Evolutionary conservation across 148 eudicot genomes (phyloP).

Genomic region (Spergularia bocconei): DNA sequence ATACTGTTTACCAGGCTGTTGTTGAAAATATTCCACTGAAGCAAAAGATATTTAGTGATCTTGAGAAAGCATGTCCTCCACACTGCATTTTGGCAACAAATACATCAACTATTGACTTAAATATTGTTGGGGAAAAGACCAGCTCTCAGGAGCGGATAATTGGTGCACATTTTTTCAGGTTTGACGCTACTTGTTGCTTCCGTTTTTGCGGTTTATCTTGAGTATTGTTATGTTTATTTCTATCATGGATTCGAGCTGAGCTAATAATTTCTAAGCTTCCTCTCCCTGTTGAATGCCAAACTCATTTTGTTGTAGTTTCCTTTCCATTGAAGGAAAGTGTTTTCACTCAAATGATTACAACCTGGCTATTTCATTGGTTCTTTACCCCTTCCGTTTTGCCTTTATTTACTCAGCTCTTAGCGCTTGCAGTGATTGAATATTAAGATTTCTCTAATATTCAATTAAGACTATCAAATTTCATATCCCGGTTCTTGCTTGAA

Average conservation of each 20-base stretch:
- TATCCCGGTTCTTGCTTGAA: too few species aligned
- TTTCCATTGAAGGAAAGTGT: background rate
- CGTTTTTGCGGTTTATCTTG: too few species aligned
- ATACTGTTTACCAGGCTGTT: conserved; percentile 69
- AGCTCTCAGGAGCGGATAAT: conserved; percentile 72
- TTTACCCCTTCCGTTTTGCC: too few species aligned
- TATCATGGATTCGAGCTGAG: too few species aligned
- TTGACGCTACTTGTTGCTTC: background rate
- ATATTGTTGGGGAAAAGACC: conserved; percentile 72
- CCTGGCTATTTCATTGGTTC: too few species aligned
- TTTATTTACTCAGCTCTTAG: too few species aligned
- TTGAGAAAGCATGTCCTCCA: conserved; percentile 85
- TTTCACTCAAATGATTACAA: too few species aligned
- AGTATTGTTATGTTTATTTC: too few species aligned
- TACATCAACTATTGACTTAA: conserved; percentile 89
- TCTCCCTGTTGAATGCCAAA: background rate
- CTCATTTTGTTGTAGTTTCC: background rate
- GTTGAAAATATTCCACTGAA: conserved; percentile 75
- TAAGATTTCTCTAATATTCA: too few species aligned
- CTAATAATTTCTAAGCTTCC: background rate
- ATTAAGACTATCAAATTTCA: too few species aligned
- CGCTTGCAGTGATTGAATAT: too few species aligned
- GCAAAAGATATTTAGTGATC: conserved; percentile 76
- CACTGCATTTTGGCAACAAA: conserved; percentile 96
- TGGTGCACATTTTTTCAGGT: conserved; percentile 99